Evolutionary conservation across 2,329 filamentous ascomycete species (phyloP), one percentile per base, ranked within the genome.

Genomic region (Elsinoe arachidis): DNA sequence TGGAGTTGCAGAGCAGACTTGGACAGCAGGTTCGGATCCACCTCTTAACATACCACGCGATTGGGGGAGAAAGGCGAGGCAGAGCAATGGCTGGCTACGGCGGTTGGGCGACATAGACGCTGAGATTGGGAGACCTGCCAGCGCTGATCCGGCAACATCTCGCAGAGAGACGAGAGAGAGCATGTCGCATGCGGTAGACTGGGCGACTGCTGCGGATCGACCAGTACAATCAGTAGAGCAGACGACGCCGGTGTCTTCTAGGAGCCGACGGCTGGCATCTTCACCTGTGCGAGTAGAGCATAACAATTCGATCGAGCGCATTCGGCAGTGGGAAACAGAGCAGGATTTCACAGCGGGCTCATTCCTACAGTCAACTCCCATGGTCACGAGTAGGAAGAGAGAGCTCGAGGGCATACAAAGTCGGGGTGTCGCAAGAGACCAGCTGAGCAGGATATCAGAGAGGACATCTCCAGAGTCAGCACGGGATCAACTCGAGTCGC

Each of bases 311-410:
- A 30, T 64, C 7, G 63, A 66, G 19, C 46, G 58, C 23, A 60
- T 64, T 6, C 56, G 62, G 17, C 63, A 69, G 21, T 71, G 67
- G 69, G 70, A 73, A 56, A 60, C 68, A 10, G 70, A 70, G 9
- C 70, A 75, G 14, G 75, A 78, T 35, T 71, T 78, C 58, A 73
- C 74, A 55, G 69, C 72, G 17, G 71, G 68, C 15, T 76, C 74
- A 12, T 63, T 79, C 38, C 70, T 78, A 4, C 73, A 74, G 3
- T 78, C 76, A 3, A 79, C 76, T 2, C 76, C 77, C 12, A 70
- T 70, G 12, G 63, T 73, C 4, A 52, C 60, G 19, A 68, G 69
- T n/a, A 66, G 72, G 63, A 75, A 72, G 60, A 66, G 69, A 15
- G 75, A 77, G 59, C 67, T 73, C 12, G 70, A 74, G 55, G 68